Evolutionary conservation across 2,329 filamentous ascomycete species (phyloP).

Genomic region (Beauveria asiatica): DNA sequence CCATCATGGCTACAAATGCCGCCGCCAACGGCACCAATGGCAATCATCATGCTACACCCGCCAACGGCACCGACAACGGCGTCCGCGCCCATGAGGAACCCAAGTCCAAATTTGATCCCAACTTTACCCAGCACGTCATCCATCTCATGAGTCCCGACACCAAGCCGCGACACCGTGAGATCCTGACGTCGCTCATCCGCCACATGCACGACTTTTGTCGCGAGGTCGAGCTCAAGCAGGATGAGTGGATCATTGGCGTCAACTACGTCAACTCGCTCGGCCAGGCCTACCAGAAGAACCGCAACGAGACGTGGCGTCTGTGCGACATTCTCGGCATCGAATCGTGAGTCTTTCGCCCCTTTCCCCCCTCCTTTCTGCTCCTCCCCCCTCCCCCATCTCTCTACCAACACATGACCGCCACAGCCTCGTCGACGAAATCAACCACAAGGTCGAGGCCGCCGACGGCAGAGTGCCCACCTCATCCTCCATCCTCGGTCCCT

Average conservation of each 20-base stretch:
- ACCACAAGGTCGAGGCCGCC: constrained; percentile 55
- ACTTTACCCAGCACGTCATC: constrained; percentile 67
- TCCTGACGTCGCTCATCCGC: constrained; percentile 55
- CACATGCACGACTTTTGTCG: constrained; percentile 74
- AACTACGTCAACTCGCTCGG: constrained; percentile 68
- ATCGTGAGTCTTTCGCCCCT: constrained; percentile 38
- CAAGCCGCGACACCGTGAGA: constrained; percentile 52
- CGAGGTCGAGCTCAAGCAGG: constrained; percentile 66
- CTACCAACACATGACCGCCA: background rate
- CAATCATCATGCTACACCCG: constrained; percentile 2
- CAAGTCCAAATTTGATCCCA: constrained; percentile 55
- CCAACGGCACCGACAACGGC: constrained; percentile 17
- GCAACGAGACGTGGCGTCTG: constrained; percentile 67
- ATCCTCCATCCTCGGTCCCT: constrained; percentile 67
- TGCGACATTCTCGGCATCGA: constrained; percentile 69
- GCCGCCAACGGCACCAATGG: constrained; percentile 14
- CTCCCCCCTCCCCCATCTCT: no score
- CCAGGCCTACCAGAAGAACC: constrained; percentile 56
- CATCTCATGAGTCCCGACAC: constrained; percentile 65
- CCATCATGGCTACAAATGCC: background rate
- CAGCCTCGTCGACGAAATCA: constrained; percentile 56
- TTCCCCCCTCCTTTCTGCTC: background rate
- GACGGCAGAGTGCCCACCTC: constrained; percentile 58
- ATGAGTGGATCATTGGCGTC: constrained; percentile 70
- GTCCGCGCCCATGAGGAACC: constrained; percentile 18